phyloP scores from a whole-genome alignment of 306 rosid genomes.

The Begonia peltatifolia region DNA sequence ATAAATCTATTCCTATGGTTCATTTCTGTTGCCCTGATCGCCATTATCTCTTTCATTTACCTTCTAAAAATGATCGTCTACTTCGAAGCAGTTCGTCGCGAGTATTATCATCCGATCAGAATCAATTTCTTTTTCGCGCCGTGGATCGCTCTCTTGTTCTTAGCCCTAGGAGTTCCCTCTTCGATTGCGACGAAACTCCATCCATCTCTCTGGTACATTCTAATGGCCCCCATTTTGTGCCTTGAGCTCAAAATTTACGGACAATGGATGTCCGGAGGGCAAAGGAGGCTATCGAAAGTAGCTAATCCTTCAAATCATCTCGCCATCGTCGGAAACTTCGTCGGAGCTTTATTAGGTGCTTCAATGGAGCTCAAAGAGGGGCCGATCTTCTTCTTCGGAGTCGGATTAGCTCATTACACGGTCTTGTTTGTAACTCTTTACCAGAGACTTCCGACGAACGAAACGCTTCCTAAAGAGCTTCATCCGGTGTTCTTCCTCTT shows the following conservation, averaged over 20 bases:
- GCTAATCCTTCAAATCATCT: conserved; percentile 85
- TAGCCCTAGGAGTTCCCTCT: conserved; percentile 54
- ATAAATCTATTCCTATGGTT: conserved; percentile 50
- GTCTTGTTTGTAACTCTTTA: conserved; percentile 83
- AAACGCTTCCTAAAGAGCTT: conserved; percentile 55
- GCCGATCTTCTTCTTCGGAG: conserved; percentile 74
- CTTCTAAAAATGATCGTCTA: conserved; percentile 27
- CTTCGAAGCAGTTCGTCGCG: conserved; percentile 5
- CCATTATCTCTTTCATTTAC: conserved; percentile 25
- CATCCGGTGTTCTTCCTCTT: conserved; percentile 2
- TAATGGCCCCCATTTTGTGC: conserved; percentile 51
- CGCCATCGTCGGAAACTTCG: conserved; percentile 80
- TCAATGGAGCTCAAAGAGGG: conserved; percentile 84
- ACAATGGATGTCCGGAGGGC: conserved; percentile 79
- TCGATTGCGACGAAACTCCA: conserved; percentile 27
- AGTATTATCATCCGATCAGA: conserved; percentile 66
- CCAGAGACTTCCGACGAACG: conserved; percentile 82
- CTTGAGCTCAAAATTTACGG: conserved; percentile 70
- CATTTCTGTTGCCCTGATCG: conserved; percentile 35
- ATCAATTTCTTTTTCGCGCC: conserved; percentile 79
- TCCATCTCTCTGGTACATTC: conserved; percentile 48
- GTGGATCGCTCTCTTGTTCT: conserved; percentile 57
- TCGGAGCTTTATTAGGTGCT: conserved; percentile 76
- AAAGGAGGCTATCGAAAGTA: conserved; percentile 70
- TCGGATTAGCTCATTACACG: conserved; percentile 69